Evolutionary conservation across 345 rosid species (phyloP).

Genomic region (Acer negundo): DNA sequence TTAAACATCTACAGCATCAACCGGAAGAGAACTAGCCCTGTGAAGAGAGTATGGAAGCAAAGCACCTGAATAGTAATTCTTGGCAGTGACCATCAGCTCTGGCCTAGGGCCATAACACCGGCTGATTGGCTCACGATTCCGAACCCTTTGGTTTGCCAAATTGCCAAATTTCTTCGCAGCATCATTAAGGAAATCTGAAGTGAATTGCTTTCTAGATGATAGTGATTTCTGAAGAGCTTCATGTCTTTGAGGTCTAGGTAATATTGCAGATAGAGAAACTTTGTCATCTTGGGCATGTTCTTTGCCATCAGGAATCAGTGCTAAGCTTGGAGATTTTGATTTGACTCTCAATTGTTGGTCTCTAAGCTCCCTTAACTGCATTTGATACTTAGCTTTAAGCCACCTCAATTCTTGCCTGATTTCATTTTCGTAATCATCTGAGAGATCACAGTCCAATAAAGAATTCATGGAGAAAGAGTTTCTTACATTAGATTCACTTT

Average conservation of each 20-base stretch:
- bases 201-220: conserved; percentile 12
- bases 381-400: conserved; percentile 82
- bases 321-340: conserved; percentile 23
- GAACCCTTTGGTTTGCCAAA: conserved; percentile 18
- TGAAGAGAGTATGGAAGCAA: conserved; percentile 62
- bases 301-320: conserved; percentile 19
- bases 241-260: conserved; percentile 17
- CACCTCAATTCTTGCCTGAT: conserved; percentile 81
- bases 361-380: conserved; percentile 59
- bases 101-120: conserved; percentile 22
- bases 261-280: conserved; percentile 16
- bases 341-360: conserved; percentile 46
- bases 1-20: conserved; percentile 76
- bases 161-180: conserved; percentile 26
- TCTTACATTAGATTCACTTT: conserved; percentile 24
- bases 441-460: conserved; percentile 22
- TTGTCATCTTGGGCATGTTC: conserved; percentile 14
- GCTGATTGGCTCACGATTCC: conserved; percentile 23
- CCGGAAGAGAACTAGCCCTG: conserved; percentile 85
- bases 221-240: conserved; percentile 15
- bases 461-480: conserved; percentile 28
- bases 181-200: conserved; percentile 10
- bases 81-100: conserved; percentile 33
- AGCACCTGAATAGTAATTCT: conserved; percentile 39
- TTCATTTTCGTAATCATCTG: conserved; percentile 68